phyloP scores from a whole-genome alignment of 1,284 basidiomycete species.

The Leccinum pallidistipes region DNA sequence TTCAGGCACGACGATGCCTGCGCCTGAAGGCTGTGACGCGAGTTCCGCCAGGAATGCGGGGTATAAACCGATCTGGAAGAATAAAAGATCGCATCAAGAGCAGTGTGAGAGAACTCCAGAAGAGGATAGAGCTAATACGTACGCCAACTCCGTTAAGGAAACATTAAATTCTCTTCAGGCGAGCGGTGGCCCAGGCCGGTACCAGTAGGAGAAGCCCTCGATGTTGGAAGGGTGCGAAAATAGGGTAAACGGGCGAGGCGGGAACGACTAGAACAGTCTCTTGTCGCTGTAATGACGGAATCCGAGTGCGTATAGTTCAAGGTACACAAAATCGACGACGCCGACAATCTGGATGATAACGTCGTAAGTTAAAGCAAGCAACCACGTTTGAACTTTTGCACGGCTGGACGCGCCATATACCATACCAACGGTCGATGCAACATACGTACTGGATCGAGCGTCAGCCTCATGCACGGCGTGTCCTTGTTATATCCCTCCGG shows the following conservation, averaged over 20 bases:
- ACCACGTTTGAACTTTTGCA: neutral
- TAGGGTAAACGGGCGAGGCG: conserved; percentile 48
- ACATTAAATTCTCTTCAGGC: conserved; percentile 46
- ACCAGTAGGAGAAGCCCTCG: conserved; percentile 58
- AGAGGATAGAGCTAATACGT: conserved; percentile 18
- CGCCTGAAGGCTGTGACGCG: conserved; percentile 40
- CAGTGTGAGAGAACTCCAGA: neutral
- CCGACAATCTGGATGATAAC: conserved; percentile 47
- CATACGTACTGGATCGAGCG: conserved; percentile 54
- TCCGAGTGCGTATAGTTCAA: conserved; percentile 41
- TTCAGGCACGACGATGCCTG: conserved; percentile 60
- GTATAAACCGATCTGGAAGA: conserved; percentile 55
- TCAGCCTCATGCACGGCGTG: conserved; percentile 49
- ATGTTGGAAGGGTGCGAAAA: conserved; percentile 44
- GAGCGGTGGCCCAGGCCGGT: conserved; percentile 51
- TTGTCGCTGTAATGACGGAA: conserved; percentile 54
- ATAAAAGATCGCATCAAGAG: too few relatives aligned
- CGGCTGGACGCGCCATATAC: conserved; percentile 50
- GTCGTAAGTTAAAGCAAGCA: neutral
- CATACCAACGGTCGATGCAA: conserved; percentile 59
- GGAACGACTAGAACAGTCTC: conserved; percentile 46
- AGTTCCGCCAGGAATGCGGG: conserved; percentile 51
- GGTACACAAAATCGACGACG: conserved; percentile 46
- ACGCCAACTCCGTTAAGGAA: conserved; percentile 71
- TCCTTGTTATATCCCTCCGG: conserved; percentile 38